phyloP scores from a whole-genome alignment of 495 filamentous ascomycete genomes.

The Tuber microsphaerosporum region DNA sequence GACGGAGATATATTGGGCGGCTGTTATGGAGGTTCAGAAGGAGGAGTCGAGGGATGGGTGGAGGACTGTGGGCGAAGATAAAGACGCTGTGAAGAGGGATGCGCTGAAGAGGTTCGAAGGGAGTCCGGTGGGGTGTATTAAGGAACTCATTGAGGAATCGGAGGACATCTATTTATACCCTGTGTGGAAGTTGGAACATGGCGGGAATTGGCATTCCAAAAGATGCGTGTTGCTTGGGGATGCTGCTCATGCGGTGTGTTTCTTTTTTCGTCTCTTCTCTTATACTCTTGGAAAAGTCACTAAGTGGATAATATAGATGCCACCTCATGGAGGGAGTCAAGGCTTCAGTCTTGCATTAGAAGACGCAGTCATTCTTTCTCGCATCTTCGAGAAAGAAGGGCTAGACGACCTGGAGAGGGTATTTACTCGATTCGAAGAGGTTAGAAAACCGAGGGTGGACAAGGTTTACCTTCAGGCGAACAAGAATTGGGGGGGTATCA shows the following conservation, averaged over 20 bases:
- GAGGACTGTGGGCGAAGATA: constrained; percentile 45
- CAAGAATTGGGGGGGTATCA: constrained; percentile 44
- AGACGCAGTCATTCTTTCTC: constrained; percentile 54
- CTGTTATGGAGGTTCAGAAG: constrained; percentile 50
- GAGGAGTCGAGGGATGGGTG: constrained; percentile 49
- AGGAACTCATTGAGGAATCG: constrained; percentile 47
- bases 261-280: constrained; percentile 1
- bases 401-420: constrained; percentile 43
- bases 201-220: constrained; percentile 49
- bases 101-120: constrained; percentile 24
- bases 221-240: constrained; percentile 53
- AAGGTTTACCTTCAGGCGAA: constrained; percentile 50
- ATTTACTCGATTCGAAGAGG: constrained; percentile 51
- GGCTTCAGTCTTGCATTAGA: constrained; percentile 57
- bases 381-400: constrained; percentile 44
- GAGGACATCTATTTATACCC: constrained; percentile 56
- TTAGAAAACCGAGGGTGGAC: constrained; percentile 50
- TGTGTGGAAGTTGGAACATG: constrained; percentile 52
- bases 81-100: constrained; percentile 44
- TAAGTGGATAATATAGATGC: constrained; percentile 45
- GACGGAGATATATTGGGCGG: constrained; percentile 51
- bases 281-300: background rate
- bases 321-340: constrained; percentile 51
- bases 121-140: constrained; percentile 47
- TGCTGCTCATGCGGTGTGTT: constrained; percentile 55